Evolutionary conservation across 768 basidiomycete genomes (phyloP).

Genomic region (Russula ochroleuca): DNA sequence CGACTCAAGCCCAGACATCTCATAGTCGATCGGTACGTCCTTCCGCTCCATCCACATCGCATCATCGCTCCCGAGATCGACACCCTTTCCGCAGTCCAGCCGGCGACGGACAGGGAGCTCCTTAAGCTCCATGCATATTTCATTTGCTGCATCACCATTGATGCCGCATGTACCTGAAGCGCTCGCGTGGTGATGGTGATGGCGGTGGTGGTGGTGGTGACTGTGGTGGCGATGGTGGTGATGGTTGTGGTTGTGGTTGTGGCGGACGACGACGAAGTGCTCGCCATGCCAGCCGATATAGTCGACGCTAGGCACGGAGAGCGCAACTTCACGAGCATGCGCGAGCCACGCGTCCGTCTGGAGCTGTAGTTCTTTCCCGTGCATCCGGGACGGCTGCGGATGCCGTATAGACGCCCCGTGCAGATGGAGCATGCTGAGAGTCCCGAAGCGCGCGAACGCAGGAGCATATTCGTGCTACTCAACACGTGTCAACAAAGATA

Average conservation of each 20-base stretch:
- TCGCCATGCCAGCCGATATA: slow-evolving; percentile 73
- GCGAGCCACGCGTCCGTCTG: slow-evolving; percentile 56
- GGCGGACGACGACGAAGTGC: slow-evolving; percentile 59
- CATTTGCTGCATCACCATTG: slow-evolving; percentile 21
- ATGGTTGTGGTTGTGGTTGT: neutral
- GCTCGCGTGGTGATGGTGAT: neutral
- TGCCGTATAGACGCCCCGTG: slow-evolving; percentile 45
- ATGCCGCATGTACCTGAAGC: neutral
- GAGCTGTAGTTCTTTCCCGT: slow-evolving; percentile 54
- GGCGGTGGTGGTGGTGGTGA: neutral
- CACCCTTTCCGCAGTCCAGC: slow-evolving; percentile 61
- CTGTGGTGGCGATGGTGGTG: neutral
- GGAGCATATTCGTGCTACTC: slow-evolving; percentile 51
- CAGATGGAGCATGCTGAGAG: slow-evolving; percentile 58
- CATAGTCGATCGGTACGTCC: slow-evolving; percentile 74
- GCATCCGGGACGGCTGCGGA: slow-evolving; percentile 53
- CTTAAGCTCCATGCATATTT: slow-evolving; percentile 43
- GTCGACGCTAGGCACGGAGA: slow-evolving; percentile 49
- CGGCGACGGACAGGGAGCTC: slow-evolving; percentile 55
- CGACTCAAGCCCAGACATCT: slow-evolving; percentile 49
- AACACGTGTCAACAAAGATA: neutral
- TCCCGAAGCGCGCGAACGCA: slow-evolving; percentile 44
- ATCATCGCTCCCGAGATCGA: slow-evolving; percentile 59
- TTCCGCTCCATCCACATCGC: slow-evolving; percentile 65
- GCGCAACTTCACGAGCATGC: slow-evolving; percentile 49